Evolutionary conservation across 2,329 filamentous ascomycete genomes (phyloP), one percentile per base, ranked within the genome.

Genomic region (Pseudogymnoascus sp.): DNA sequence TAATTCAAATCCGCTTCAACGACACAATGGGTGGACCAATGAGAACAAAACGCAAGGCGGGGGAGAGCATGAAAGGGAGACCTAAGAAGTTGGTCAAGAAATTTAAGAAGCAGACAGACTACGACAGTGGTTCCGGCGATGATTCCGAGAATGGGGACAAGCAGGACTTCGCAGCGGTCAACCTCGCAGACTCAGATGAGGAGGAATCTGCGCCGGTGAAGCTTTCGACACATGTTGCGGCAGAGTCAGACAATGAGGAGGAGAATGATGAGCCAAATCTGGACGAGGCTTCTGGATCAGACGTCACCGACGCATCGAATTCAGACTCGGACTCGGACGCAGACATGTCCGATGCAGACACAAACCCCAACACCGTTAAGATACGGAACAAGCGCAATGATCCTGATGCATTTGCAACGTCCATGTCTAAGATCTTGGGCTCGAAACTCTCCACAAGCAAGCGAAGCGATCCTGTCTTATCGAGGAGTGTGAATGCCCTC

Each of bases 371-470:
- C 55, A 73, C 72, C 63, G 76, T 77, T 60, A 71, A 73, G 42
- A 74, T 77, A 66, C 72, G 72, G 38, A 89, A 85, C 70, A 97
- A 97, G 77, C 88, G 92, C 72, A 96, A 96, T 76, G 93, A 99
- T 75, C 92, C 94, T 2, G 80, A 83, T 66, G 92, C 91, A 60
- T 97, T 99, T 75, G 91, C 93, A 23, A 96, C 88, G 1, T 96
- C 92, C 60, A 91, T 99, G 70, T 89, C 90, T 68, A 96, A 94
- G 75, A 97, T 99, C 73, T 82, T 99, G 49, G 87, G 86, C 62
- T 93, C 91, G 59, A 97, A 97, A 77, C 82, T 97, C 8, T 88
- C 92, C 1, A 86, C 84, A 6, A 84, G 89, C 33, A 91, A 91
- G 72, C 89, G 92, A 23, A 82, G 87, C 62, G 94, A 99, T 73